Percentiles rank a stretch among this genome's conserved stretches.
Conservation (phyloP, 331 rosid genomes). For the Malus hybrid region DNA sequence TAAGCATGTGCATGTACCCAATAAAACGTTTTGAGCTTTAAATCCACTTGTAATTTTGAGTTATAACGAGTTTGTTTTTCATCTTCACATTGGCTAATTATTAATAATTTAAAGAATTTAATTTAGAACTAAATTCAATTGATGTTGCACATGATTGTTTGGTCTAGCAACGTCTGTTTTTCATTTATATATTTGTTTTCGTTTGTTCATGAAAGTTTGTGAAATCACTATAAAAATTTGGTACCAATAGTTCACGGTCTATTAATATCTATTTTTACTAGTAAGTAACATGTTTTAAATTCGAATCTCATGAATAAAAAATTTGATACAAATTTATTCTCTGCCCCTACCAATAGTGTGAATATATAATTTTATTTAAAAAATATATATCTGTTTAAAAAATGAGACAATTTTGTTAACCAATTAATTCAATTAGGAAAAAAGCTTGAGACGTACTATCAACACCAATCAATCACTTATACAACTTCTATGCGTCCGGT, state of each 20-base stretch:
- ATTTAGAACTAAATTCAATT: not conserved
- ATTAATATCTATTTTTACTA: too few species aligned
- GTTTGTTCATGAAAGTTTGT: not conserved
- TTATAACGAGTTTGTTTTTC: not conserved
- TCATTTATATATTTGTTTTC: not conserved
- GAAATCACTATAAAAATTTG: too few species aligned
- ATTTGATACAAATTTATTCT: too few species aligned
- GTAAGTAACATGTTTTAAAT: too few species aligned
- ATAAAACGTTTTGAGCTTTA: not conserved
- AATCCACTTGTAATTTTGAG: constrained; percentile 8
- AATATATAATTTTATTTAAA: too few species aligned
- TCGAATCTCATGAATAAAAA: too few species aligned
- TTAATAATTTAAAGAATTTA: not conserved
- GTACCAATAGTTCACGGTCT: too few species aligned
- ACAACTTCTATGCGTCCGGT: not conserved
- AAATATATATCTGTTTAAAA: too few species aligned
- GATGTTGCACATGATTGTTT: not conserved
- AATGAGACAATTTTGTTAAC: not conserved
- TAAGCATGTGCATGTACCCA: constrained; percentile 8
- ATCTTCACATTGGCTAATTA: not conserved
- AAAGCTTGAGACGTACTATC: not conserved
- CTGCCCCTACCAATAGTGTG: too few species aligned
- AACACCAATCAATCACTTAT: not conserved
- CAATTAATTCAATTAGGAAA: not conserved
- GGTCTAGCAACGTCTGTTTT: not conserved